Conservation (phyloP, 202 grass and related monocot genomes). For the Zoysia matrella region DNA sequence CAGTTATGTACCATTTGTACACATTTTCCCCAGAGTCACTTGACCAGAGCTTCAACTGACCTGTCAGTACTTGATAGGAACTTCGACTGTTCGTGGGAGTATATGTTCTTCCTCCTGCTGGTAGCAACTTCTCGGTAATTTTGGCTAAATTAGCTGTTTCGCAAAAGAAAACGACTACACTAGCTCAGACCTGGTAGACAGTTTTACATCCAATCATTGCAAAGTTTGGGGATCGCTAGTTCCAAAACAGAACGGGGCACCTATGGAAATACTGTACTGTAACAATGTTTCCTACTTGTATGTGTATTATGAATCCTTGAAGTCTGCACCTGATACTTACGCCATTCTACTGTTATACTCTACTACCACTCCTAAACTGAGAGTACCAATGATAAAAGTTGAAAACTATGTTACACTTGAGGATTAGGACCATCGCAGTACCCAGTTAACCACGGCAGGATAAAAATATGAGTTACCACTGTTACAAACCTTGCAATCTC, state of each 20-base stretch:
- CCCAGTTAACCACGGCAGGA: constrained; percentile 25
- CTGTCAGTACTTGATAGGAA: neutral
- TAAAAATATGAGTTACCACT: constrained; percentile 22
- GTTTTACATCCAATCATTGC: neutral
- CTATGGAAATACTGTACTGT: neutral
- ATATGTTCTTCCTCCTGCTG: neutral
- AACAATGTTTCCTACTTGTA: neutral
- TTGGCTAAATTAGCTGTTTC: no score
- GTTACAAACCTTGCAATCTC: constrained; percentile 34
- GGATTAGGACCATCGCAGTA: neutral
- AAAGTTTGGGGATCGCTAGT: neutral
- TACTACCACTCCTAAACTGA: no score
- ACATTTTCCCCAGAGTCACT: neutral
- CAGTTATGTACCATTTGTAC: neutral
- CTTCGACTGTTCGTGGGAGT: neutral
- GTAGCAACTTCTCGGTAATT: neutral
- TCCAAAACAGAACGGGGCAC: neutral
- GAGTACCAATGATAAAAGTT: neutral
- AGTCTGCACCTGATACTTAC: neutral
- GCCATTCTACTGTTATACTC: neutral
- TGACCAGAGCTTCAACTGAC: neutral
- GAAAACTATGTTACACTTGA: constrained; percentile 34
- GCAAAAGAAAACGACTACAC: neutral
- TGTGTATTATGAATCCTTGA: constrained; percentile 1
- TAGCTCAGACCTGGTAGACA: neutral